Base-by-base conservation (phyloP, 345 rosid species). In the Bruguiera gymnorhiza region DNA sequence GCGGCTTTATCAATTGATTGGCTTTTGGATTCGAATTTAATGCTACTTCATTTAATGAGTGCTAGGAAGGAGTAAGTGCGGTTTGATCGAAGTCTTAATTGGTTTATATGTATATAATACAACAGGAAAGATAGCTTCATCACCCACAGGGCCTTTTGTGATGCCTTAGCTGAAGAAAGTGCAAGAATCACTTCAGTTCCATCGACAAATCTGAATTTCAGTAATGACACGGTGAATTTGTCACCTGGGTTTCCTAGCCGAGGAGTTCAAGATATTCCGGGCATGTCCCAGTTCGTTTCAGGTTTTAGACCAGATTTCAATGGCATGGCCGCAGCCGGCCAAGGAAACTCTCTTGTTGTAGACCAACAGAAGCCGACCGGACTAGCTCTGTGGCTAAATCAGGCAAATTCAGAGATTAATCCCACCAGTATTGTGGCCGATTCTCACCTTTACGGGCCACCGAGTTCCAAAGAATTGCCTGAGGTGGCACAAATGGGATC, bases 91-190 rank as follows among this genome's bases (percentile, higher is more conserved):
- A 29, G 21, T 67, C 54, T 71, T 56, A 72, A 54, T 61, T 50
- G 32, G 26, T 11, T 80, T 59, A 48, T 8, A 36, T 20, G 39
- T 26, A 65, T 18, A 56, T 24, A 1, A 21, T 56, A 31, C 27
- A 61, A 75, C 85, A 93, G 98, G 86, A 93, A 93, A 80, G 98
- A 93, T 71, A 93, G 96, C 71, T 93, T 93, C 70, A 89, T 89
- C 70, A 93, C 98, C 21, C 98, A 93, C 68, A 85, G 98, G 80
- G 98, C 98, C 16, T 93, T 93, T 51, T 93, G 98, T 21, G 98
- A 93, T 55, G 97, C 98, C 53, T 83, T 93, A 50, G 86, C 93
- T 1, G 98, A 91, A 67, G 97, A 93, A 67, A 84, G 90, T 71
- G 86, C 87, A 18, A 88, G 96, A 70, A 69, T 86, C 77, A 83